These are phyloP conservation scores for Rubus parviflorus DNA, from an alignment of 306 rosid genomes.

Conservation along the genomic window DNA sequence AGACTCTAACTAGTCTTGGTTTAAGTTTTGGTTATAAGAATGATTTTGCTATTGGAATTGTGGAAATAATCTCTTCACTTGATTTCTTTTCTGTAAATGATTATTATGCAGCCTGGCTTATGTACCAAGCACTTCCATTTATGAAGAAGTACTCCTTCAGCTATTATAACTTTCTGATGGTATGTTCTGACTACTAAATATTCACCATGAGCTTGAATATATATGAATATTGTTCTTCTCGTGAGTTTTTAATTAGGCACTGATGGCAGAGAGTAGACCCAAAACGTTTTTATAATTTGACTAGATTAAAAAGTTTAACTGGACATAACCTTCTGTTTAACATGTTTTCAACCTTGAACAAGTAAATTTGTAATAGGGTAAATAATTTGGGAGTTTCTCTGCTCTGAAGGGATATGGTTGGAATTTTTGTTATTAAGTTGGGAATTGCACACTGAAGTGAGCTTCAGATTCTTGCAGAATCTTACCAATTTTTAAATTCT, in stretches of 20 bases:
- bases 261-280: background rate
- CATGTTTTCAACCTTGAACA: background rate
- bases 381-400: background rate
- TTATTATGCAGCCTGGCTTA: constrained; percentile 66
- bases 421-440: background rate
- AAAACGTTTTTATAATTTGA: background rate
- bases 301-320: background rate
- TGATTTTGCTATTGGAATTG: constrained; percentile 1
- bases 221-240: background rate
- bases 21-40: constrained; percentile 15
- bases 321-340: background rate
- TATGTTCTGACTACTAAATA: constrained; percentile 29
- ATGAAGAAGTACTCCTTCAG: constrained; percentile 61
- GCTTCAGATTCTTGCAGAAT: background rate
- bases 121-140: constrained; percentile 82
- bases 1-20: constrained; percentile 19
- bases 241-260: background rate
- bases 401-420: background rate
- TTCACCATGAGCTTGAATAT: background rate
- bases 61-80: constrained; percentile 19
- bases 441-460: constrained; percentile 5
- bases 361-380: background rate
- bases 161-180: constrained; percentile 74
- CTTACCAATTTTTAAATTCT: background rate
- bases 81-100: constrained; percentile 28